Evolutionary conservation across 1,139 yeast genomes (phyloP).

Genomic region (Diutina catenulata): DNA sequence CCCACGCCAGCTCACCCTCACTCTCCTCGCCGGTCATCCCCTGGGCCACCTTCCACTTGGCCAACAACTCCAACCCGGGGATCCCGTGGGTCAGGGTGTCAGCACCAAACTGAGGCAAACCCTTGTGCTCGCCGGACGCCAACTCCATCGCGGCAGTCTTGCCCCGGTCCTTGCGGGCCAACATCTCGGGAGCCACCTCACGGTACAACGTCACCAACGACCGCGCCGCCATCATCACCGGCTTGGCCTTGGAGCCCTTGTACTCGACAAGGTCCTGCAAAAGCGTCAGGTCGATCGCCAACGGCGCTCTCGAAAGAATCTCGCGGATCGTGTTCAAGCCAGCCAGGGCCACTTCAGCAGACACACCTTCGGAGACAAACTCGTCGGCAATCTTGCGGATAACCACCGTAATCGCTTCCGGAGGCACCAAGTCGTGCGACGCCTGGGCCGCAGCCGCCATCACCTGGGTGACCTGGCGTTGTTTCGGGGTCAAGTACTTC

Average conservation of each 20-base stretch:
- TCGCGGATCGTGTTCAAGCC: slow-evolving; percentile 94
- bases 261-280: slow-evolving; percentile 84
- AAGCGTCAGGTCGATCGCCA: slow-evolving; percentile 78
- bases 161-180: slow-evolving; percentile 82
- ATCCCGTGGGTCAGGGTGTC: slow-evolving; percentile 56
- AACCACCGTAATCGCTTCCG: slow-evolving; percentile 70
- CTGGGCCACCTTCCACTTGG: slow-evolving; percentile 54
- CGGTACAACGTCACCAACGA: slow-evolving; percentile 78
- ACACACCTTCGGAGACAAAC: slow-evolving; percentile 95
- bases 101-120: slow-evolving; percentile 60
- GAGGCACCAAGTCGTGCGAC: slow-evolving; percentile 93
- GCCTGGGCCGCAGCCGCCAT: slow-evolving; percentile 97
- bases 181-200: slow-evolving; percentile 95
- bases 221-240: slow-evolving; percentile 91
- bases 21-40: slow-evolving; percentile 9
- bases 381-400: slow-evolving; percentile 93
- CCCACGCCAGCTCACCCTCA: slow-evolving; percentile 48
- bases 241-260: slow-evolving; percentile 85
- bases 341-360: slow-evolving; percentile 96
- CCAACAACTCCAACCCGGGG: slow-evolving; percentile 84
- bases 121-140: slow-evolving; percentile 35
- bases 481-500: slow-evolving; percentile 89
- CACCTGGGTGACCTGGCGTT: slow-evolving; percentile 84
- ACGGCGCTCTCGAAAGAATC: slow-evolving; percentile 82
- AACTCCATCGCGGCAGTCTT: slow-evolving; percentile 77